These are phyloP conservation scores for Wickerhamiella sorbophila DNA, from an alignment of 805 yeast species.

Conservation along the genomic window DNA sequence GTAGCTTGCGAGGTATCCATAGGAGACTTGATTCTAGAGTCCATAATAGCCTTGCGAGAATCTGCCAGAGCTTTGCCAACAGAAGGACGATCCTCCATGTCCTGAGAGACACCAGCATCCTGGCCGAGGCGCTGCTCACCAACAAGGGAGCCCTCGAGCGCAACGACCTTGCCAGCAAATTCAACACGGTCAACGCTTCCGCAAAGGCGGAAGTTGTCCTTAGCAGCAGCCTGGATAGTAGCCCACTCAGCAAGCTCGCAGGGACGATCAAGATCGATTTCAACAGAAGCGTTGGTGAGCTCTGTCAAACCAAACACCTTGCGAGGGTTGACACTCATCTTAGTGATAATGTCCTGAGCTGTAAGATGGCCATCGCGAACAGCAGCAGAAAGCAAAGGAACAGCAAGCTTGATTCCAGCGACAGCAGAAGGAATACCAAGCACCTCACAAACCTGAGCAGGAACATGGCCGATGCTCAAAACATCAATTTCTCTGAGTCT, in stretches of 20 bases:
- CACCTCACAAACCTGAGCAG: conserved; percentile 55
- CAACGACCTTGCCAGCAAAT: conserved; percentile 61
- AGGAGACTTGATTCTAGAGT: not conserved
- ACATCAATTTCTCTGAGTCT: conserved; percentile 62
- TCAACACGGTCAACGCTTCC: conserved; percentile 87
- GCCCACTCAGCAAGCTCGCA: conserved; percentile 30
- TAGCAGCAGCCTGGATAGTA: conserved; percentile 25
- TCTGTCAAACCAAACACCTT: conserved; percentile 70
- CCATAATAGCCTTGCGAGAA: not conserved
- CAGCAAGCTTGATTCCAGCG: conserved; percentile 61
- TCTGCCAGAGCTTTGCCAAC: conserved; percentile 12
- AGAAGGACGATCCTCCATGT: conserved; percentile 15
- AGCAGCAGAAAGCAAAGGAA: conserved; percentile 72
- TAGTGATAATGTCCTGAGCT: conserved; percentile 51
- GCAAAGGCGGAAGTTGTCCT: conserved; percentile 42
- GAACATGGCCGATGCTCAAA: conserved; percentile 71
- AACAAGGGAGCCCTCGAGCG: conserved; percentile 67
- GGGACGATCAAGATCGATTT: conserved; percentile 66
- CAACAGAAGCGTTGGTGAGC: conserved; percentile 58
- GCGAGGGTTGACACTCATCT: conserved; percentile 71
- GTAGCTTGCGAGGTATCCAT: not conserved
- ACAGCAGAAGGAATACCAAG: conserved; percentile 45
- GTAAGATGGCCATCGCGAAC: conserved; percentile 61
- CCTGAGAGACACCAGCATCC: conserved; percentile 34
- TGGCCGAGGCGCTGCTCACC: conserved; percentile 37